Conservation (phyloP, 2,329 filamentous ascomycete species). For the Aspergillus ibericus region DNA sequence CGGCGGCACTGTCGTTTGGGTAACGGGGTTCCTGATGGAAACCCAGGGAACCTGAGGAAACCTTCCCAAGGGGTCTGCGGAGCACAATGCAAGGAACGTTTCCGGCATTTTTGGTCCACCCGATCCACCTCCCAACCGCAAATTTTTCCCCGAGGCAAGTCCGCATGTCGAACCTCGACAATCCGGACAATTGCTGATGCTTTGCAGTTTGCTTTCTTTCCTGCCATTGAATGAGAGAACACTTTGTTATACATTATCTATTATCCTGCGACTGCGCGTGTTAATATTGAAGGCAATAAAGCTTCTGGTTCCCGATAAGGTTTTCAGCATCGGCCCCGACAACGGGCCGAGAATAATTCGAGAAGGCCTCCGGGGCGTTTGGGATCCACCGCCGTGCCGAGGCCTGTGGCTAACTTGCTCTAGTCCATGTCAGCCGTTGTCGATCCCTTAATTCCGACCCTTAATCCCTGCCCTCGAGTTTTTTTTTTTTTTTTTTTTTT, state of each 20-base stretch:
- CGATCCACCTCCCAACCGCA: background rate
- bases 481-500: no score
- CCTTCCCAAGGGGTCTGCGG: background rate
- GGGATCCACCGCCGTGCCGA: background rate
- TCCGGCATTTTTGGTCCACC: background rate
- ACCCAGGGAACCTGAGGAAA: background rate
- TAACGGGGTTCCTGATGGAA: background rate
- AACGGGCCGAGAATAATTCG: constrained; percentile 1
- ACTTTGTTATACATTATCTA: background rate
- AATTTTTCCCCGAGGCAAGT: background rate
- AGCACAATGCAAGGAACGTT: background rate
- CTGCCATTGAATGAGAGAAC: background rate
- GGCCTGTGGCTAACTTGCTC: background rate
- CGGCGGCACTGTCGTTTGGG: background rate
- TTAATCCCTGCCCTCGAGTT: background rate
- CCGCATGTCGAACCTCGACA: background rate
- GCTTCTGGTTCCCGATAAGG: background rate
- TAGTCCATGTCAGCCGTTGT: background rate
- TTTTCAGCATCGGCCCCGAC: background rate
- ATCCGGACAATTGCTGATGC: no score
- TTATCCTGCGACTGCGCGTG: background rate
- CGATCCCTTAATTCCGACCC: background rate
- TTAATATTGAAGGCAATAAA: background rate
- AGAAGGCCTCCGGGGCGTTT: background rate
- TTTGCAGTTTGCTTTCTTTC: no score